Evolutionary conservation across 495 filamentous ascomycete species (phyloP), one percentile per base, ranked within the genome.

Genomic region (Recurvomyces mirabilis): DNA sequence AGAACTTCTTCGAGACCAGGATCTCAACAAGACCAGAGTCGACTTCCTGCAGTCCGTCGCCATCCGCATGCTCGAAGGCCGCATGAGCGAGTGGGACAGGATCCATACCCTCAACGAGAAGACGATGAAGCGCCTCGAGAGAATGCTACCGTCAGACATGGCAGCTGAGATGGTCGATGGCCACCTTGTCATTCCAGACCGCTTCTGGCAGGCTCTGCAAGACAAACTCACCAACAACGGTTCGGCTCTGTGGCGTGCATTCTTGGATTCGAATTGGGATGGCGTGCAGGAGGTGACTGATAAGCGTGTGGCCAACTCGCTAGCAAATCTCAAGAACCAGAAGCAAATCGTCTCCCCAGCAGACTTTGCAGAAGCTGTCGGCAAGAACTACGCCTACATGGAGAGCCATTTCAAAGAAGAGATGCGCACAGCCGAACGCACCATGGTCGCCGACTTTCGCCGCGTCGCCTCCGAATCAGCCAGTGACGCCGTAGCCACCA

Each of bases 151-250:
- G 0, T 55, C 62, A 10, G 25, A 35, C 5, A 13, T 60, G 24
- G 47, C 65, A 17, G 59, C 65, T 43, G 61, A 65, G 22, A 56
- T 61, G 19, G 59, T 60, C 22, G 62, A 70, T 43, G 71, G 70
- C 25, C 64, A 67, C 23, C 38, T 60, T 0, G 52, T 64, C 32
- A 68, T 78, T 35, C 57, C 69, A 1, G 59, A 71, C 15, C 66
- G 72, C 6, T 74, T 78, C 38, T 79, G 71, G 73, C 59, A 66
- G 35, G 74, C 73, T 3, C 49, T 79, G 15, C 59, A 58, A 56
- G 43, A 43, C 51, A 47, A 44, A 49, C 10, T 62, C 48, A 12
- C 51, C 62, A 36, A 54, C 29, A 18, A 51, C 34, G 60, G 64
- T 19, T 42, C 63, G 18, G 23, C 41, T n/a, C 35, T 43, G 32